phyloP scores from a whole-genome alignment of 345 rosid species.

The Sisymbrium altissimum region DNA sequence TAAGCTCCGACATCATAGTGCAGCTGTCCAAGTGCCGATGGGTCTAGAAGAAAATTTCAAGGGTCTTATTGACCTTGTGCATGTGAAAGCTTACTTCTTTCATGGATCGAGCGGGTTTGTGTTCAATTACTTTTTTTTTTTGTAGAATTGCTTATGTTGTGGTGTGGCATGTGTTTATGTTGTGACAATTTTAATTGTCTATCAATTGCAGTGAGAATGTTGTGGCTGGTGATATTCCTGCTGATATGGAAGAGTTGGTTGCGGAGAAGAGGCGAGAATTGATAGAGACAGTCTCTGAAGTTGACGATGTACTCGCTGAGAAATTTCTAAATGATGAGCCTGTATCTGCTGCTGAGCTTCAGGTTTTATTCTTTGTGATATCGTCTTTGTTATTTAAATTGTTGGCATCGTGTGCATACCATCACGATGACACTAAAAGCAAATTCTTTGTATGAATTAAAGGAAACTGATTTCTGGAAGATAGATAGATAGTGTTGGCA shows the following conservation, averaged over 20 bases:
- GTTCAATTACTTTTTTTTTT: neutral
- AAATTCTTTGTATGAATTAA: constrained; percentile 2
- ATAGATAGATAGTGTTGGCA: constrained; percentile 2
- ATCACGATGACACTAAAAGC: neutral
- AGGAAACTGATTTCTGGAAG: neutral
- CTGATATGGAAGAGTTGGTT: constrained; percentile 68
- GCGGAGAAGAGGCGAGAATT: constrained; percentile 86
- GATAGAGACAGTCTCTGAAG: constrained; percentile 89
- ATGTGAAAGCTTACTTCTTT: constrained; percentile 63
- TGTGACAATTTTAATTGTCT: constrained; percentile 10
- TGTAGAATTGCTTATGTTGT: neutral
- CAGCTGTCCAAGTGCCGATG: constrained; percentile 96
- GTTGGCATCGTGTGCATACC: neutral
- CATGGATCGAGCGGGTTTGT: constrained; percentile 90
- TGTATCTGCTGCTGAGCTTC: constrained; percentile 68
- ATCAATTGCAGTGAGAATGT: constrained; percentile 70
- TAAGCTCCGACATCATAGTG: constrained; percentile 92
- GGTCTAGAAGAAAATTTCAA: constrained; percentile 86
- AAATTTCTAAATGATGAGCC: constrained; percentile 84
- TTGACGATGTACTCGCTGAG: constrained; percentile 92
- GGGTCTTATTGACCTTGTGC: constrained; percentile 90
- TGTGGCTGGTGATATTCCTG: constrained; percentile 69
- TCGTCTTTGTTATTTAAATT: neutral
- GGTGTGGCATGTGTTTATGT: neutral
- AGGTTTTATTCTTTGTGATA: constrained; percentile 51